Base-by-base conservation (phyloP, 2,329 filamentous ascomycete genomes). In the Penicillium sp. region DNA sequence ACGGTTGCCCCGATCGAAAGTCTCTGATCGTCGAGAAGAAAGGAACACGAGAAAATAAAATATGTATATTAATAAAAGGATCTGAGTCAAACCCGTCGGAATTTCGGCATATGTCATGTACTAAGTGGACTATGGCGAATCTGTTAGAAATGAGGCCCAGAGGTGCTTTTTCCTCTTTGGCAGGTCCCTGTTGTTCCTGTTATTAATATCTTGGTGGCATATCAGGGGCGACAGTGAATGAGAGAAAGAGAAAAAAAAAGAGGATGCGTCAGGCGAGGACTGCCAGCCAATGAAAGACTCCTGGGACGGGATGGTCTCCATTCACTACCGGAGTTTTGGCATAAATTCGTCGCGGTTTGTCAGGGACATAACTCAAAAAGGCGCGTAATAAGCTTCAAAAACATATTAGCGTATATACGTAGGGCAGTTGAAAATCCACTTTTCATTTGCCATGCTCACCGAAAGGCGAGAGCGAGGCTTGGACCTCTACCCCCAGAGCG, bases 371-470 rank as follows among this genome's bases (percentile, higher is more conserved):
- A 39, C 29, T 39, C 27, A 32, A 44, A 47, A 40, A 11, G n/a
- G 29, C 24, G 11, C 29, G 24, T n/a, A 43, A 52, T 47, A 61
- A 59, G 56, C 56, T 60, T 60, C 50, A 27, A 24, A 44, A 31
- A 9, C 2, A 10, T 22, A 39, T 44, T 49, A 44, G 32, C 24
- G 32, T 43, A 21, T 36, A 36, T 36, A 36, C 34, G 38, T 14
- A 53, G 34, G 36, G 18, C 5, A 29, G 32, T 48, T 18, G 8
- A 1, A 4, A 22, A 8, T 18, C 18, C 9, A 1, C n/a, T 27
- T 36, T 27, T 50, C 41, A 40, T 41, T 50, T 45, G 27, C 40
- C 46, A n/a, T 36, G 16, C 27, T 54, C 51, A 54, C 51, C 51
- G 46, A 38, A 21, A 40, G 16, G 21, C 24, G 21, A 21, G 32